These are phyloP conservation scores for Mycena maculata DNA, from an alignment of 768 basidiomycete genomes.

Conservation along the genomic window DNA sequence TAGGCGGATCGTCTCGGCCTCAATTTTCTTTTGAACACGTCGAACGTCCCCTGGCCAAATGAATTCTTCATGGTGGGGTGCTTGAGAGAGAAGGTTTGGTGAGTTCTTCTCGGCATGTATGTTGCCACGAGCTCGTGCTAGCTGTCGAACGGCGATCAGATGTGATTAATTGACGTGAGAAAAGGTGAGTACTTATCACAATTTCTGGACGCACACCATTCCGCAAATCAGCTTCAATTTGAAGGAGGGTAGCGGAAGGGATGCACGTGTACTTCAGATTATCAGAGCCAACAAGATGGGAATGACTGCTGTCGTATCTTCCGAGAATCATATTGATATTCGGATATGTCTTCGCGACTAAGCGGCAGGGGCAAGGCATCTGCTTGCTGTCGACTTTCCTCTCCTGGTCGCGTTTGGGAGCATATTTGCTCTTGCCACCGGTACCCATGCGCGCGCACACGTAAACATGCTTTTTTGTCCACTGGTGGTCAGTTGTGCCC, in stretches of 20 bases:
- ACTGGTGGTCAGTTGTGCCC: neutral
- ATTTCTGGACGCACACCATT: neutral
- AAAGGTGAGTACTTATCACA: neutral
- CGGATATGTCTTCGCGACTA: neutral
- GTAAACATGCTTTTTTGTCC: conserved; percentile 12
- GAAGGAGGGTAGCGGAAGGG: neutral
- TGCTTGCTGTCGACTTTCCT: neutral
- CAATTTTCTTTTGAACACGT: neutral
- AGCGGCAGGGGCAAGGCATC: neutral
- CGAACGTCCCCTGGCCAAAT: neutral
- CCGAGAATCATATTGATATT: neutral
- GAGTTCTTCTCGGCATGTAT: neutral
- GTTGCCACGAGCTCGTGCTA: neutral
- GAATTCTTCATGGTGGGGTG: neutral
- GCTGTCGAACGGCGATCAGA: neutral
- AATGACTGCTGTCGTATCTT: neutral
- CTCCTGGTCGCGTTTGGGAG: neutral
- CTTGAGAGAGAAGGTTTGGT: neutral
- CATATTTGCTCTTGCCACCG: conserved; percentile 13
- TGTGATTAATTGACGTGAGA: neutral
- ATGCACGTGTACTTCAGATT: neutral
- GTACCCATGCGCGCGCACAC: conserved; percentile 15
- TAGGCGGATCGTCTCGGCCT: neutral
- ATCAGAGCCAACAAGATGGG: neutral
- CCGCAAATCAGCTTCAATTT: neutral